Conservation (phyloP, 179 eudicot species). For the Beta lomatogona region DNA sequence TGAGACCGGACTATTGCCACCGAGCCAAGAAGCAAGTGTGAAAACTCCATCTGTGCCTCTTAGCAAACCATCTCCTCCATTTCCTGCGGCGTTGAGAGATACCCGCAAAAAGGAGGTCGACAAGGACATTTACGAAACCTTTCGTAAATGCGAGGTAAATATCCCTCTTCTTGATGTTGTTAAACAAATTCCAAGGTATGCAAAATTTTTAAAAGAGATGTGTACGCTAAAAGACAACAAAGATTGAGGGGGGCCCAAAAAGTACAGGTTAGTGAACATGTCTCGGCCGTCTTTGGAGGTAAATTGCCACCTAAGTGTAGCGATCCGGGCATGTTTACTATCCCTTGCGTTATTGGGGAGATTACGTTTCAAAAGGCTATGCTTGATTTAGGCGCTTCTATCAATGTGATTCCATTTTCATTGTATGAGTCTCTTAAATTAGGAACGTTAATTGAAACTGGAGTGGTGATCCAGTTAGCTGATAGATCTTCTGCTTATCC, state of each 20-base stretch:
- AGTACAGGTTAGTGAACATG: background rate
- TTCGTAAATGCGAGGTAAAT: background rate
- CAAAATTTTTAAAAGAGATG: constrained; percentile 9
- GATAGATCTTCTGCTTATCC: background rate
- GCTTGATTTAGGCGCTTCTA: background rate
- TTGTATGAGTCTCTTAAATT: too few species aligned
- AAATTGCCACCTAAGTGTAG: background rate
- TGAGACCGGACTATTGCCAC: background rate
- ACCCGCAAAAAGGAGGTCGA: background rate
- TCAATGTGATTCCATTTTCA: background rate
- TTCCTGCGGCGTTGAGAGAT: background rate
- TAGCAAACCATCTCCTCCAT: background rate
- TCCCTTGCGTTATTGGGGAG: background rate
- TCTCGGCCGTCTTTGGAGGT: background rate
- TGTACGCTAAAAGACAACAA: background rate
- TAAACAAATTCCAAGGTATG: constrained; percentile 3
- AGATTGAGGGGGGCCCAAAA: background rate
- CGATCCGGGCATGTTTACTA: constrained; percentile 2
- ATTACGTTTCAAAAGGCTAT: background rate
- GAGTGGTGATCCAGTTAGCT: background rate
- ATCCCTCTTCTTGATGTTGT: background rate
- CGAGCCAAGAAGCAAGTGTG: background rate
- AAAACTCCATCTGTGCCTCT: background rate
- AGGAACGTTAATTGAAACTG: too few species aligned
- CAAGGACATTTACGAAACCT: background rate